A percentile compares a stretch with the other conserved stretches of the same genome.
phyloP scores from a whole-genome alignment of 192 early-diverging fungal species.

The Coemansia sp. region DNA sequence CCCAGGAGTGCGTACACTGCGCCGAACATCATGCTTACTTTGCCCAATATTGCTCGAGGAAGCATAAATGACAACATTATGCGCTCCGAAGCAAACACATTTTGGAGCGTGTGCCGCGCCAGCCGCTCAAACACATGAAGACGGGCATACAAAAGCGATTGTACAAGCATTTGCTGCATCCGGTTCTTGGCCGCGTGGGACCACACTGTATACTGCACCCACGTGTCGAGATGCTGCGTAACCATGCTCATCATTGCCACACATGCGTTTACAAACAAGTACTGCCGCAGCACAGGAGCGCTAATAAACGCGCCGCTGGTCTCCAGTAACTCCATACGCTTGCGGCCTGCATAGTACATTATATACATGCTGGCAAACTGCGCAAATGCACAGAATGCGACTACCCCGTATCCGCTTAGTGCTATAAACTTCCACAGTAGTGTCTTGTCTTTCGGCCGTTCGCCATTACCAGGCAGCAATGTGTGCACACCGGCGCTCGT shows the following conservation, averaged over 20 bases:
- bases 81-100: constrained; percentile 3
- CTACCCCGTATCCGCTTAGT: constrained; percentile 5
- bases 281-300: neutral
- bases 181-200: neutral
- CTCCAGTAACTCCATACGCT: constrained; percentile 10
- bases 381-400: constrained; percentile 3
- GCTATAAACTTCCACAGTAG: constrained; percentile 6
- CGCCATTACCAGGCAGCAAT: constrained; percentile 5
- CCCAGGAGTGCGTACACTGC: constrained; percentile 12
- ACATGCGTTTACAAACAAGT: neutral
- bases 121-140: constrained; percentile 22
- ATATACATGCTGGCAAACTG: constrained; percentile 11
- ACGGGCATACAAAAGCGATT: constrained; percentile 2
- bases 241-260: constrained; percentile 1
- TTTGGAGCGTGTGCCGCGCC: constrained; percentile 6
- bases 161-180: constrained; percentile 6
- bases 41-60: neutral
- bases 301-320: neutral
- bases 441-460: neutral
- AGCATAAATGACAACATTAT: neutral
- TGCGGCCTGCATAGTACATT: constrained; percentile 14
- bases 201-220: constrained; percentile 14
- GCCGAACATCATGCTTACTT: neutral
- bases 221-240: neutral
- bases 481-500: constrained; percentile 5